Conservation (phyloP, 345 rosid genomes). For the rapeseed (Brassica napus) region Da-Ae NC_063438.1:20359001-20359500, state of each 20-base stretch:
- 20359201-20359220: neutral
- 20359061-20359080: conserved; percentile 10
- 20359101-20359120: conserved; percentile 97
- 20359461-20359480: neutral
- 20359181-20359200: neutral
- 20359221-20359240: neutral
- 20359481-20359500: neutral
- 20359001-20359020: conserved; percentile 50
- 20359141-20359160: conserved; percentile 55
- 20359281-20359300: neutral
- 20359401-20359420: conserved; percentile 94
- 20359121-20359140: conserved; percentile 86
- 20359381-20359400: conserved; percentile 83
- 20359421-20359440: conserved; percentile 67
- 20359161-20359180: neutral
- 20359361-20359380: conserved; percentile 66
- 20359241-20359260: neutral
- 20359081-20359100: conserved; percentile 78
- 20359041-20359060: conserved; percentile 6
- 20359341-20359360: conserved; percentile 98
- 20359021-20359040: conserved; percentile 1
- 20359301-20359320: neutral
- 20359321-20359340: conserved; percentile 66
- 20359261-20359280: neutral
- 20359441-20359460: conserved; percentile 19